Evolutionary conservation across 2,329 filamentous ascomycete species (phyloP).

Genomic region (Epicoccum nigrum): DNA sequence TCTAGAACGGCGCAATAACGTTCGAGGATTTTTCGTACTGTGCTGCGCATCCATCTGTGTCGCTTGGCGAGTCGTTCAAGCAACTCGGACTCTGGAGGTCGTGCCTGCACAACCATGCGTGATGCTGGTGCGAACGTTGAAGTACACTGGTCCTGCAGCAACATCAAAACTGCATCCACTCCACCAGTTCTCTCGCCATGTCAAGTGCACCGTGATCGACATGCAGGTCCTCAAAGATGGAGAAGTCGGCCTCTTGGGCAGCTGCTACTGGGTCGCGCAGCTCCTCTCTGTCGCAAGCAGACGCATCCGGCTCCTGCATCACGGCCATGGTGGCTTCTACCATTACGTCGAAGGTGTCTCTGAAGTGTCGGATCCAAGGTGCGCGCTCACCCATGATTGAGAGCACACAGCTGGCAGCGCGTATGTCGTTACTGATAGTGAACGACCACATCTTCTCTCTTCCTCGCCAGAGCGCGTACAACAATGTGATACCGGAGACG

Average conservation of each 20-base stretch:
- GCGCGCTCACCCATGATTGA: conserved; percentile 59
- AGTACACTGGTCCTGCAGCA: not conserved
- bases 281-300: not conserved
- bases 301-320: conserved; percentile 7
- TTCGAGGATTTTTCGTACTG: too few species aligned
- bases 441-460: conserved; percentile 56
- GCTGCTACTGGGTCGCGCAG: not conserved
- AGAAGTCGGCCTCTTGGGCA: conserved; percentile 9
- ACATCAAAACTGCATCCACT: conserved; percentile 5
- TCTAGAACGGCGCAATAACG: too few species aligned
- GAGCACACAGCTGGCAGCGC: conserved; percentile 56
- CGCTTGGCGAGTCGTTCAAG: not conserved
- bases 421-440: conserved; percentile 57
- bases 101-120: not conserved
- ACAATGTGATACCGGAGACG: conserved; percentile 51
- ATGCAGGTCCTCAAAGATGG: conserved; percentile 16
- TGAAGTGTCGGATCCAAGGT: conserved; percentile 47
- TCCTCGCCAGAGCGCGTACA: conserved; percentile 52
- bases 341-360: conserved; percentile 21
- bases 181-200: conserved; percentile 17
- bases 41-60: not conserved
- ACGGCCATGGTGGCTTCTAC: conserved; percentile 21
- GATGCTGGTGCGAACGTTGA: not conserved
- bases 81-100: not conserved
- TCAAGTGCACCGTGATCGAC: conserved; percentile 13